Conservation (phyloP, 208 protist genomes). For the Porcisia hertigi region DNA sequence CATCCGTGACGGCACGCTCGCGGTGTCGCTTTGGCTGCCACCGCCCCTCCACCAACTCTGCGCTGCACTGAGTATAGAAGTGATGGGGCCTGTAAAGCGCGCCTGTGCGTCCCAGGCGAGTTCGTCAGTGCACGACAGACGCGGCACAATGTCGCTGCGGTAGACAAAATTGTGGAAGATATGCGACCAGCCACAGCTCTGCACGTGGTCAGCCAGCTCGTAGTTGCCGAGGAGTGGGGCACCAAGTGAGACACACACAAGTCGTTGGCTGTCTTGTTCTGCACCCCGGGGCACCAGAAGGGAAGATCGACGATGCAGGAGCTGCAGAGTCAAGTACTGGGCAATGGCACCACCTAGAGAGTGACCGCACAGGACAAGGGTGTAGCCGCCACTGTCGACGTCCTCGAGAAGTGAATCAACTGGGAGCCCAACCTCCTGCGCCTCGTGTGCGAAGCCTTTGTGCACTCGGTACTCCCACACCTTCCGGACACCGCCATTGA, state of each 20-base stretch:
- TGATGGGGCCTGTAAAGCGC: constrained; percentile 16
- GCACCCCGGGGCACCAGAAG: constrained; percentile 26
- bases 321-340: constrained; percentile 55
- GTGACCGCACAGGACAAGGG: constrained; percentile 77
- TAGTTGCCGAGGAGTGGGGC: constrained; percentile 76
- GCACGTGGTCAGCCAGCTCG: constrained; percentile 55
- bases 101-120: constrained; percentile 43
- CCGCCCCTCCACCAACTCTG: constrained; percentile 23
- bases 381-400: constrained; percentile 52
- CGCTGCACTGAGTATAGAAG: constrained; percentile 7
- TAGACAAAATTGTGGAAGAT: constrained; percentile 82
- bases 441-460: constrained; percentile 66
- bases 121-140: constrained; percentile 61
- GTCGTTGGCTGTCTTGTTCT: constrained; percentile 22
- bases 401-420: constrained; percentile 56
- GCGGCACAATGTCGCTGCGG: constrained; percentile 70
- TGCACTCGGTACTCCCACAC: constrained; percentile 66
- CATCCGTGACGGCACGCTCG: neutral
- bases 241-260: constrained; percentile 75
- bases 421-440: constrained; percentile 43
- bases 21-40: neutral
- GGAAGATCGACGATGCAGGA: constrained; percentile 40
- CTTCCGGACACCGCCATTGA: constrained; percentile 49
- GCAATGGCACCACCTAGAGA: constrained; percentile 78
- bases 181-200: constrained; percentile 46